phyloP scores from a whole-genome alignment of 2,329 filamentous ascomycete genomes.

The Talaromyces marneffei region DNA sequence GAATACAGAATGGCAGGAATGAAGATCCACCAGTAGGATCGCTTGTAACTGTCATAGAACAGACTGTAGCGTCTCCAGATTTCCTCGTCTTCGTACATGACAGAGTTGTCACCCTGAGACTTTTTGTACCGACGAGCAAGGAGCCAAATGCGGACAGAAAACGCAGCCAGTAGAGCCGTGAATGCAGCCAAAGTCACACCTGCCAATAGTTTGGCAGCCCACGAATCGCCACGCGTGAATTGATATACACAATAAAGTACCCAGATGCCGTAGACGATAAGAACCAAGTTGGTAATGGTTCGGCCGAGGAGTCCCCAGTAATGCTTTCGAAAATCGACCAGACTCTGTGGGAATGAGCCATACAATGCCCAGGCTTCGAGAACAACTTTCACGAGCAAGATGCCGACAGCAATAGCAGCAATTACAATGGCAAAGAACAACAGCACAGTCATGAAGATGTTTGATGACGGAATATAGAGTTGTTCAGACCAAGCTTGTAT shows the following conservation, averaged over 20 bases:
- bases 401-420: conserved; percentile 74
- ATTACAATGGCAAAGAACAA: conserved; percentile 83
- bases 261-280: conserved; percentile 92
- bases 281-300: conserved; percentile 80
- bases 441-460: conserved; percentile 94
- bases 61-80: conserved; percentile 93
- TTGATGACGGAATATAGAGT: conserved; percentile 75
- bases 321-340: conserved; percentile 83
- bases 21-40: conserved; percentile 95
- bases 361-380: conserved; percentile 89
- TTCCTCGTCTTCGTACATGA: conserved; percentile 80
- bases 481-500: conserved; percentile 80
- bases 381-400: conserved; percentile 84
- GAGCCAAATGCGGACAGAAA: conserved; percentile 74
- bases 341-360: conserved; percentile 71
- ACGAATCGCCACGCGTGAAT: conserved; percentile 88
- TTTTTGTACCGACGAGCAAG: conserved; percentile 70
- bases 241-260: conserved; percentile 94
- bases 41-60: conserved; percentile 95
- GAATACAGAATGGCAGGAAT: conserved; percentile 84
- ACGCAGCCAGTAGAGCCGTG: conserved; percentile 73
- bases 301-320: conserved; percentile 93
- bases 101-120: conserved; percentile 64
- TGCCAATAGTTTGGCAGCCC: conserved; percentile 81
- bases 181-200: conserved; percentile 75